Percentiles rank a stretch among this genome's conserved stretches.
Conservation (phyloP, 768 basidiomycete species). For the Leccinum rimulosum region DNA sequence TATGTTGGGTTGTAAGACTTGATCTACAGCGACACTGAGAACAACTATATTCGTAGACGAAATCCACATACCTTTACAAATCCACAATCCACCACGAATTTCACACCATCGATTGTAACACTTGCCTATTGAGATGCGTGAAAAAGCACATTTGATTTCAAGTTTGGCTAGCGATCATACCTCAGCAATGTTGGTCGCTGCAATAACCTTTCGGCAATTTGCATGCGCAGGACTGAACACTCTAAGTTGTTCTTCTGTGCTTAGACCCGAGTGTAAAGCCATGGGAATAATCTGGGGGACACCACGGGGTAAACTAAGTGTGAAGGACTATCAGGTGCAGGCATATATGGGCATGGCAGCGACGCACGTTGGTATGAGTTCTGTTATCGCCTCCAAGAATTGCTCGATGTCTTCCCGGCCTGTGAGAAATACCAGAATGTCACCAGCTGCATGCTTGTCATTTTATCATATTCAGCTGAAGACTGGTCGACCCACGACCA, state of each 20-base stretch:
- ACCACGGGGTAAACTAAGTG: slow-evolving; percentile 47
- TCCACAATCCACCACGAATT: slow-evolving; percentile 91
- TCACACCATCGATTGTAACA: slow-evolving; percentile 94
- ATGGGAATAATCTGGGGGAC: slow-evolving; percentile 61
- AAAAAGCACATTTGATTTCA: neutral
- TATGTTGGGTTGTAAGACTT: slow-evolving; percentile 88
- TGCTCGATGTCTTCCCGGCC: slow-evolving; percentile 96
- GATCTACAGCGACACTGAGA: slow-evolving; percentile 48
- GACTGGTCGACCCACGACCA: neutral
- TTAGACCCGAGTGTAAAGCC: slow-evolving; percentile 86
- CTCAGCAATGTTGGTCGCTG: slow-evolving; percentile 96
- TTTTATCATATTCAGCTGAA: neutral
- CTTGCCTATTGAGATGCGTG: slow-evolving; percentile 58
- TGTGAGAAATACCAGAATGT: slow-evolving; percentile 91
- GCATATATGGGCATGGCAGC: neutral
- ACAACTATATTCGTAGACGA: neutral
- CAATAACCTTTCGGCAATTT: slow-evolving; percentile 83
- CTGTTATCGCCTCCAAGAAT: slow-evolving; percentile 76
- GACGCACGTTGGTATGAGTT: slow-evolving; percentile 68
- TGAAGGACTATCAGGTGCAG: neutral
- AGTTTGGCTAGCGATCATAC: slow-evolving; percentile 34
- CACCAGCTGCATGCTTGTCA: slow-evolving; percentile 72
- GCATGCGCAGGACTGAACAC: slow-evolving; percentile 79
- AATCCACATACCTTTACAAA: slow-evolving; percentile 76
- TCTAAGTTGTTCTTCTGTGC: slow-evolving; percentile 82